These are phyloP conservation scores for Tuber brumale DNA, from an alignment of 495 filamentous ascomycete genomes.

Conservation along the genomic window DNA sequence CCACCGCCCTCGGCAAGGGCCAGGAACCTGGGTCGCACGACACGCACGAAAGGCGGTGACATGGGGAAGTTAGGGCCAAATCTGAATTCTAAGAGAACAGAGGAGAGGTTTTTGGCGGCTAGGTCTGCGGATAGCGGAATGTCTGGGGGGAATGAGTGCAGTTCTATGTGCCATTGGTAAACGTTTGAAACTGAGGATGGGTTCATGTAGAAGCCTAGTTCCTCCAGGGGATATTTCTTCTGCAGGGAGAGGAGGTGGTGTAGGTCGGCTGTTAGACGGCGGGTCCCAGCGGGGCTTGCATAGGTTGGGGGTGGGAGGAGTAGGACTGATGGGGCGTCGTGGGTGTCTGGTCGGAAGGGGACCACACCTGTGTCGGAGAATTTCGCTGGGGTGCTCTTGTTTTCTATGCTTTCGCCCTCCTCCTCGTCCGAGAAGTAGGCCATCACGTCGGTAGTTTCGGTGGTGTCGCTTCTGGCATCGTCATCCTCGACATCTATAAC, in stretches of 20 bases:
- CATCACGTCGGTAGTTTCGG: conserved; percentile 38
- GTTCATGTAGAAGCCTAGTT: conserved; percentile 77
- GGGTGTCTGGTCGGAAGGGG: conserved; percentile 56
- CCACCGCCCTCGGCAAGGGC: conserved; percentile 66
- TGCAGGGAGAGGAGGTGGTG: conserved; percentile 55
- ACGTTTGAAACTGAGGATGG: conserved; percentile 56
- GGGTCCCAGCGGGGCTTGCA: conserved; percentile 59
- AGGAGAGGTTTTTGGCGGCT: conserved; percentile 52
- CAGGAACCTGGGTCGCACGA: conserved; percentile 75
- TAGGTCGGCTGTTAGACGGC: conserved; percentile 58
- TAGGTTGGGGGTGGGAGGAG: conserved; percentile 60
- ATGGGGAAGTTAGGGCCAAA: conserved; percentile 70
- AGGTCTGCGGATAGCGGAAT: conserved; percentile 73
- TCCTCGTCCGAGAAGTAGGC: conserved; percentile 41
- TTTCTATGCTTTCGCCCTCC: background rate
- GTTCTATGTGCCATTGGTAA: conserved; percentile 89
- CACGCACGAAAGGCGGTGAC: conserved; percentile 75
- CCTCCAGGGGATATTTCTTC: conserved; percentile 53
- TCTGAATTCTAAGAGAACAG: conserved; percentile 72
- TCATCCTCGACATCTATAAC: background rate
- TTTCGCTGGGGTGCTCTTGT: background rate
- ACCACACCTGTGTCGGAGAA: background rate
- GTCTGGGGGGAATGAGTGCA: conserved; percentile 69
- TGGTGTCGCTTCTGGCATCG: conserved; percentile 17
- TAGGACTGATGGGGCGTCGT: conserved; percentile 53